These are phyloP conservation scores for Apiospora hydei DNA, from an alignment of 2,329 filamentous ascomycete genomes.

Conservation along the genomic window DNA sequence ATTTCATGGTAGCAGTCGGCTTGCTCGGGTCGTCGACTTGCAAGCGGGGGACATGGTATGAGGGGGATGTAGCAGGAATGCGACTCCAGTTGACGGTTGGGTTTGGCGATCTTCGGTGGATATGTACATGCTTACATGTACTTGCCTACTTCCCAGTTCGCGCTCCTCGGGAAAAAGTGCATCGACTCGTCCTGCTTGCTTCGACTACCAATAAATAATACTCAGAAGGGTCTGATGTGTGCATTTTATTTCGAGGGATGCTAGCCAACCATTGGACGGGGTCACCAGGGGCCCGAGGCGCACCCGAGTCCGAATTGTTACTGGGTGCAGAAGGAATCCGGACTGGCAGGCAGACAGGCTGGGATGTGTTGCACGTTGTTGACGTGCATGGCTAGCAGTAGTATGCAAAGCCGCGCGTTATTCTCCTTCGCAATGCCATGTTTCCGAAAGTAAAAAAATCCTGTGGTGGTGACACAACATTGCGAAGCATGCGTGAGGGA, in stretches of 20 bases:
- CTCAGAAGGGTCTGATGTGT: too few species aligned
- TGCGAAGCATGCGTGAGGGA: neutral
- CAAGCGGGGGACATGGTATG: neutral
- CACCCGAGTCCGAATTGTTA: neutral
- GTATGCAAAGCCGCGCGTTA: neutral
- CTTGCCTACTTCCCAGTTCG: too few species aligned
- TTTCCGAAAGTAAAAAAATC: neutral
- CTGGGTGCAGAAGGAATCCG: neutral
- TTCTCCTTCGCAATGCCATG: neutral
- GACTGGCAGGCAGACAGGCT: neutral
- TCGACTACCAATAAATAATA: too few species aligned
- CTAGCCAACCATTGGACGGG: neutral
- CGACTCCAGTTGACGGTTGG: neutral
- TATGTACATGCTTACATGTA: neutral
- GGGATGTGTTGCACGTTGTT: slow-evolving; percentile 10
- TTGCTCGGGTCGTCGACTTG: neutral
- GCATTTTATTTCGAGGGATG: too few species aligned
- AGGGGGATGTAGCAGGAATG: neutral
- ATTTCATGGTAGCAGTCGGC: slow-evolving; percentile 9
- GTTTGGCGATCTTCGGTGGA: neutral
- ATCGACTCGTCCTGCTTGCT: neutral
- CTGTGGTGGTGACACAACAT: neutral
- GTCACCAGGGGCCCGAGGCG: neutral
- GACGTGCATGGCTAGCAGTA: neutral
- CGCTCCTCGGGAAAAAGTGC: too few species aligned